A percentile compares a stretch with the other conserved stretches of the same genome.
phyloP scores from a whole-genome alignment of 306 rosid species.

The Styphnolobium japonicum region DNA sequence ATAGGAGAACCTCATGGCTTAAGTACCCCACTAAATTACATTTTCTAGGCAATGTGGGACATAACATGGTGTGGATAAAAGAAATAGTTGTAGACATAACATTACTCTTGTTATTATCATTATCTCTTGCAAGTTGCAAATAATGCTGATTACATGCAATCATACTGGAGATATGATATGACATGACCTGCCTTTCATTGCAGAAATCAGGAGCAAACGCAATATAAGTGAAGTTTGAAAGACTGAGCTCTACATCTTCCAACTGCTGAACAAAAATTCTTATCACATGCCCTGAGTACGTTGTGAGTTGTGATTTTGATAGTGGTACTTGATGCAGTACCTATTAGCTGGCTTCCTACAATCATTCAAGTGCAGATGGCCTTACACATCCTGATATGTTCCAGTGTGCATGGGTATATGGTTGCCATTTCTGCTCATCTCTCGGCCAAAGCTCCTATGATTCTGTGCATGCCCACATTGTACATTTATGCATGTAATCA shows the following conservation, averaged over 20 bases:
- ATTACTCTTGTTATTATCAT: background rate
- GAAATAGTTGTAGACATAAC: background rate
- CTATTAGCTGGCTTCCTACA: background rate
- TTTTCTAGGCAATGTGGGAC: too few relatives aligned
- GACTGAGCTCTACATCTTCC: background rate
- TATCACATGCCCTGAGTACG: background rate
- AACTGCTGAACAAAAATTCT: background rate
- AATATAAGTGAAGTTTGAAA: constrained; percentile 23
- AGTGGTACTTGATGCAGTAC: background rate
- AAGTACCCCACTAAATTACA: too few relatives aligned
- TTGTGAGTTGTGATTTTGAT: background rate
- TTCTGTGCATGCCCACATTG: background rate
- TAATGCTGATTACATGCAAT: background rate
- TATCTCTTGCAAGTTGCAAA: background rate
- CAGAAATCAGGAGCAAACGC: constrained; percentile 56
- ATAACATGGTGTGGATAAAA: too few relatives aligned
- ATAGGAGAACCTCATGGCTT: too few relatives aligned
- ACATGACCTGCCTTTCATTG: constrained; percentile 5
- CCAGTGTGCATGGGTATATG: background rate
- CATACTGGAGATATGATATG: constrained; percentile 6
- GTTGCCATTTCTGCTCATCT: background rate
- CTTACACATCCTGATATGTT: background rate
- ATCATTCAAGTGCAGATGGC: background rate
- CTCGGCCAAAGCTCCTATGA: background rate
- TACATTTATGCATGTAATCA: background rate